A percentile compares a stretch with the other conserved stretches of the same genome.
These are phyloP conservation scores for Entomortierella chlamydospora DNA, from an alignment of 192 early-diverging fungal genomes.

Conservation along the genomic window DNA sequence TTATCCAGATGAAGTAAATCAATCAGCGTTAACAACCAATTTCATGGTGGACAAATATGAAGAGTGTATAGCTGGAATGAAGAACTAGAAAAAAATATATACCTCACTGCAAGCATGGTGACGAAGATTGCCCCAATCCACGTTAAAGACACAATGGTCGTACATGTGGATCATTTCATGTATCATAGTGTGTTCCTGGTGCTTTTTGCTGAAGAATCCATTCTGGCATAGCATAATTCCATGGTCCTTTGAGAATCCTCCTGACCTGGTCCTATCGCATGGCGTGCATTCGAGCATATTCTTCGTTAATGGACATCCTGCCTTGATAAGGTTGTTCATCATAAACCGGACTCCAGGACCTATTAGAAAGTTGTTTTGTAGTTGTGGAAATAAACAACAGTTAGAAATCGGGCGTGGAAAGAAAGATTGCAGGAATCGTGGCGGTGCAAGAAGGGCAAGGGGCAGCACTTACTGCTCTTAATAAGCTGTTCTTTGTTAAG, in stretches of 20 bases:
- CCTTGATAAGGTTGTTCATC: constrained; percentile 78
- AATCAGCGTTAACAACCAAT: too few species aligned
- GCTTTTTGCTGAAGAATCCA: constrained; percentile 78
- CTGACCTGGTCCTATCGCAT: constrained; percentile 85
- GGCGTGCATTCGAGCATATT: constrained; percentile 82
- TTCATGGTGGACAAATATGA: too few species aligned
- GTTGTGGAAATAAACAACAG: too few species aligned
- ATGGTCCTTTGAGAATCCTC: constrained; percentile 84
- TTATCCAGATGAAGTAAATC: too few species aligned
- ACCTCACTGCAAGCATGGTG: constrained; percentile 87
- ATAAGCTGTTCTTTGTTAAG: constrained; percentile 82
- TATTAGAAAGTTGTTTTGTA: constrained; percentile 17
- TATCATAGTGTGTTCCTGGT: constrained; percentile 92
- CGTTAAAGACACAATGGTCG: constrained; percentile 78
- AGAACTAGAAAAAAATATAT: too few species aligned
- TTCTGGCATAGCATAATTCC: constrained; percentile 93
- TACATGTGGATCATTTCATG: constrained; percentile 94
- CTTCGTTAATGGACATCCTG: constrained; percentile 70
- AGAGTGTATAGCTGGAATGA: too few species aligned
- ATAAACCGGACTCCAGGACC: constrained; percentile 92
- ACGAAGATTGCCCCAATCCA: constrained; percentile 78
- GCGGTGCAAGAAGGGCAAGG: too few species aligned
- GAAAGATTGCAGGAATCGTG: too few species aligned
- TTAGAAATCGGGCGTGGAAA: too few species aligned
- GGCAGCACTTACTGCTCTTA: constrained; percentile 67